phyloP scores from a whole-genome alignment of 495 filamentous ascomycete species.

The Aspergillus taichungensis region DNA sequence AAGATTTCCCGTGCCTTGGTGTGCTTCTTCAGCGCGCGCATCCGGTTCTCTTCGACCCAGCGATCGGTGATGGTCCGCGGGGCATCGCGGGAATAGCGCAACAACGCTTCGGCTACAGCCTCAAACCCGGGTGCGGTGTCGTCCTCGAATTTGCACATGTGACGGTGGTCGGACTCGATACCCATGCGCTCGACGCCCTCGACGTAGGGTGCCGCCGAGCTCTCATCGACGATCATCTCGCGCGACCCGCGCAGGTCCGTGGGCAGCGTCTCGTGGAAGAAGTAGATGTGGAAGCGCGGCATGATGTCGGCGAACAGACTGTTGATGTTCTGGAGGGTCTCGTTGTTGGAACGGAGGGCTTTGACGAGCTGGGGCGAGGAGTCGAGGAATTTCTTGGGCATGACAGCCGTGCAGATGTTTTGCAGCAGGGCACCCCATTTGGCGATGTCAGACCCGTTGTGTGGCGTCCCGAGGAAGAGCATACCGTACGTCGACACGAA shows the following conservation, averaged over 20 bases:
- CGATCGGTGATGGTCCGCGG: constrained; percentile 47
- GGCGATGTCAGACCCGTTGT: constrained; percentile 68
- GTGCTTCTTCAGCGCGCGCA: constrained; percentile 34
- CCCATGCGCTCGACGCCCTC: constrained; percentile 68
- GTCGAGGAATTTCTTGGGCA: constrained; percentile 64
- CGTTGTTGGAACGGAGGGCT: constrained; percentile 67
- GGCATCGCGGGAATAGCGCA: constrained; percentile 57
- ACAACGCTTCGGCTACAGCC: constrained; percentile 61
- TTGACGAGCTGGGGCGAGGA: constrained; percentile 60
- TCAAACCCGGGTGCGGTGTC: constrained; percentile 64
- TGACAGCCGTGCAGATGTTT: constrained; percentile 58
- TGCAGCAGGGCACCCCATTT: constrained; percentile 69
- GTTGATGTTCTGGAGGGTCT: constrained; percentile 75
- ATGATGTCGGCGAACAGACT: constrained; percentile 66
- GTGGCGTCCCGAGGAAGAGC: constrained; percentile 82
- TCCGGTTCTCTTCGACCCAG: constrained; percentile 56
- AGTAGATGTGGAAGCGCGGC: constrained; percentile 61
- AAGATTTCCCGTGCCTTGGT: constrained; percentile 32
- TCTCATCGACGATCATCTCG: constrained; percentile 60
- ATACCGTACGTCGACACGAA: constrained; percentile 79
- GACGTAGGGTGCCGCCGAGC: constrained; percentile 64
- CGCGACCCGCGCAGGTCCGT: constrained; percentile 56
- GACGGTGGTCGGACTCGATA: constrained; percentile 76
- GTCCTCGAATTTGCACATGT: constrained; percentile 80
- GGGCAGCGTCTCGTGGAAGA: constrained; percentile 62